phyloP scores from a whole-genome alignment of 2,329 filamentous ascomycete genomes.

The Aspergillus brasiliensis region DNA sequence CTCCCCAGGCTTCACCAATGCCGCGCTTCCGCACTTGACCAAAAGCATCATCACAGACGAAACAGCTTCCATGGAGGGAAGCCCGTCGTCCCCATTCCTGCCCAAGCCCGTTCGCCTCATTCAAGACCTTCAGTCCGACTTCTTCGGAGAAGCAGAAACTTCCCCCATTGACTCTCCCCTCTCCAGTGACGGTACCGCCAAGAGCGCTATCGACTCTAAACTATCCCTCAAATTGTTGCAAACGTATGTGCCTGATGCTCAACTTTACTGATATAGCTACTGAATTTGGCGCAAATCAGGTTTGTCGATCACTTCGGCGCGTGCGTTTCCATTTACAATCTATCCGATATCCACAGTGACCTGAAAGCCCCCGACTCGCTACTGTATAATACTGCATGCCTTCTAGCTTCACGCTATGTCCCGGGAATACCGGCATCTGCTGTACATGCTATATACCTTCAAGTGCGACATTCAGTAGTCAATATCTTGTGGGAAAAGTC shows the following conservation, averaged over 20 bases:
- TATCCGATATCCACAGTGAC: conserved; percentile 30
- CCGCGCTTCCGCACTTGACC: conserved; percentile 20
- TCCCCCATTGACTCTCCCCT: conserved; percentile 26
- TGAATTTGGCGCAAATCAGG: conserved; percentile 16
- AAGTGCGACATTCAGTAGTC: conserved; percentile 34
- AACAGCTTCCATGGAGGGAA: conserved; percentile 22
- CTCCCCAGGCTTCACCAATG: conserved; percentile 22
- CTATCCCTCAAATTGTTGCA: conserved; percentile 35
- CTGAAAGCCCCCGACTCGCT: conserved; percentile 29
- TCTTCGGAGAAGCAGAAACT: conserved; percentile 30
- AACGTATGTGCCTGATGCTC: conserved; percentile 23
- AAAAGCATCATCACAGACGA: conserved; percentile 30
- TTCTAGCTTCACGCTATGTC: conserved; percentile 36
- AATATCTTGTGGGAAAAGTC: conserved; percentile 33
- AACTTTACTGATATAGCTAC: neutral
- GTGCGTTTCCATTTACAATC: conserved; percentile 34
- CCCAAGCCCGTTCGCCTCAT: conserved; percentile 37
- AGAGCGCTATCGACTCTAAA: conserved; percentile 34
- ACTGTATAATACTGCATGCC: conserved; percentile 37
- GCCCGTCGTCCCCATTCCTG: conserved; percentile 23
- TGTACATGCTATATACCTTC: conserved; percentile 32
- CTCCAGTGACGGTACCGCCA: conserved; percentile 29
- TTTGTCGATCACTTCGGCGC: conserved; percentile 37
- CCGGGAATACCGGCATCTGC: conserved; percentile 32
- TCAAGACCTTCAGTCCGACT: conserved; percentile 35